Evolutionary conservation across 2,329 filamentous ascomycete genomes (phyloP).

Genomic region (Metarhizium album): DNA sequence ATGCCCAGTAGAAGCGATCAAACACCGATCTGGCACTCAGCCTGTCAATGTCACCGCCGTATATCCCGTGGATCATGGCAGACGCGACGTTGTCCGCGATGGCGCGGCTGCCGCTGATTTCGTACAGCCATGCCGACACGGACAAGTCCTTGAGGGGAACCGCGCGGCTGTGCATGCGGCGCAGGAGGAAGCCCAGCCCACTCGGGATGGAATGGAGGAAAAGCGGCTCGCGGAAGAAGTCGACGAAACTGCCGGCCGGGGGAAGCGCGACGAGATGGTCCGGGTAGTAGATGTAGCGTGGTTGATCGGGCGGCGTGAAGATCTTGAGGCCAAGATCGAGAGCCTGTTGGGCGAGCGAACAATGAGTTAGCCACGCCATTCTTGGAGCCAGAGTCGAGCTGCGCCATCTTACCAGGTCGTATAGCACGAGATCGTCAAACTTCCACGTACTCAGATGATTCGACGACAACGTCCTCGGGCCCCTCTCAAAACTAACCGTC

Average conservation of each 20-base stretch:
- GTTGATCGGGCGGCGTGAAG: conserved; percentile 34
- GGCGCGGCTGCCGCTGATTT: conserved; percentile 17
- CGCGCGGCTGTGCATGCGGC: conserved; percentile 11
- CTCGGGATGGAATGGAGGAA: conserved; percentile 21
- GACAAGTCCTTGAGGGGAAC: conserved; percentile 21
- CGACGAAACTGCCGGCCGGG: conserved; percentile 15
- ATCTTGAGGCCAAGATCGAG: conserved; percentile 29
- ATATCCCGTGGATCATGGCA: conserved; percentile 75
- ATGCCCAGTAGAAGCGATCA: conserved; percentile 20
- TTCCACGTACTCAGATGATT: conserved; percentile 26
- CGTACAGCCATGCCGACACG: conserved; percentile 25
- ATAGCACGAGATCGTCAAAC: conserved; percentile 54
- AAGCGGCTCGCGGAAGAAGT: conserved; percentile 21
- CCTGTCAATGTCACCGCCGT: conserved; percentile 77
- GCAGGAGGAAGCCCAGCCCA: conserved; percentile 15
- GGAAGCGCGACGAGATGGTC: conserved; percentile 46
- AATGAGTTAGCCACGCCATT: no score
- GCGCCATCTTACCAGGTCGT: conserved; percentile 52
- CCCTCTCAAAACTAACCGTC: conserved; percentile 66
- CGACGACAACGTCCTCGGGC: conserved; percentile 65
- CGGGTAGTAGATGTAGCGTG: conserved; percentile 78
- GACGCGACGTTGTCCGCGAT: conserved; percentile 65
- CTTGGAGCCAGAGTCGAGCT: no score
- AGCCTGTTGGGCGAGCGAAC: conserved; percentile 17
- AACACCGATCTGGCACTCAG: conserved; percentile 59